A percentile compares a stretch with the other conserved stretches of the same genome.
phyloP scores from a whole-genome alignment of 257 asterid species.

The Solanum virginianum region DNA sequence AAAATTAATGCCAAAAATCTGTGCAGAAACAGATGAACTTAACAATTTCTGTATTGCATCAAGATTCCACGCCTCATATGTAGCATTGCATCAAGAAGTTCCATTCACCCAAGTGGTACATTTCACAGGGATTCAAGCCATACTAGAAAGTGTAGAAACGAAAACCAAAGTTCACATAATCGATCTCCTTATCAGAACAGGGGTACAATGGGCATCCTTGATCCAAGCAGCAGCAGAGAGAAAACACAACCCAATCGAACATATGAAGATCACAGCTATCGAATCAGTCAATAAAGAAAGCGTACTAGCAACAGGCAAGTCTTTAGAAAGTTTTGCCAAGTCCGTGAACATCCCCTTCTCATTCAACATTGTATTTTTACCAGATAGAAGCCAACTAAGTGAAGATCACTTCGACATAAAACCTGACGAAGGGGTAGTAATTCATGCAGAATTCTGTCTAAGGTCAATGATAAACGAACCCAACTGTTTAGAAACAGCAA shows the following conservation, averaged over 20 bases:
- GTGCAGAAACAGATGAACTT: neutral
- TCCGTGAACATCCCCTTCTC: conserved; percentile 16
- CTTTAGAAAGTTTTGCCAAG: conserved; percentile 8
- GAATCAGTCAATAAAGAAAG: conserved; percentile 1
- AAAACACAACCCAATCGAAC: neutral
- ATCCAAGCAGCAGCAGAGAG: conserved; percentile 21
- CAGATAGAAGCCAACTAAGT: conserved; percentile 11
- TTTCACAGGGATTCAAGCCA: conserved; percentile 20
- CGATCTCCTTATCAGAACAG: conserved; percentile 15
- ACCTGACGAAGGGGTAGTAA: conserved; percentile 7
- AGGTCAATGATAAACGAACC: conserved; percentile 5
- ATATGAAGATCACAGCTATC: conserved; percentile 13
- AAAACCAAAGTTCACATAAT: conserved; percentile 16
- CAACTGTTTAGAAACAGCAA: conserved; percentile 6
- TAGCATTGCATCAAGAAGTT: conserved; percentile 8
- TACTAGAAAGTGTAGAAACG: conserved; percentile 10
- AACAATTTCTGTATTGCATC: neutral
- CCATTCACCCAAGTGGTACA: conserved; percentile 18
- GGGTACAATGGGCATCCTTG: conserved; percentile 21
- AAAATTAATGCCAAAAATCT: neutral
- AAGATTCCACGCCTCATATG: neutral
- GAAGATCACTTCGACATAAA: conserved; percentile 3
- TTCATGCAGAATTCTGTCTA: neutral
- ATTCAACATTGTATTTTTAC: conserved; percentile 1
- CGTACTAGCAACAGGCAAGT: conserved; percentile 3